Evolutionary conservation across 2,329 filamentous ascomycete species (phyloP).

Genomic region (Oidium heveae): DNA sequence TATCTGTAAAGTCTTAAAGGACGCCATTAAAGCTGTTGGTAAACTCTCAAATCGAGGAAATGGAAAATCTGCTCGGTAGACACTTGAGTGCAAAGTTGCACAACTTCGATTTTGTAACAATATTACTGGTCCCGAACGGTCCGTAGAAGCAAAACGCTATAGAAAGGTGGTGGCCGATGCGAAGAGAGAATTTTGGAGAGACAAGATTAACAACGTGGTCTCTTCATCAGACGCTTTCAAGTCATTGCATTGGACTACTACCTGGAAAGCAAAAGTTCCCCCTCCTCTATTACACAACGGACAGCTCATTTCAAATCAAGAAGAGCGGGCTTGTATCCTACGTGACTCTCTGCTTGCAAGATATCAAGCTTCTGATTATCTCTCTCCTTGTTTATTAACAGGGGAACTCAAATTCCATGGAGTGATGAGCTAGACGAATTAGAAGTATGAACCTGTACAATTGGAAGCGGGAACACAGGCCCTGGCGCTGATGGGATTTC

Average conservation of each 20-base stretch:
- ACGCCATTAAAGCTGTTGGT: neutral
- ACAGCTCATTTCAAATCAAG: neutral
- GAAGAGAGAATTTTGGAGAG: neutral
- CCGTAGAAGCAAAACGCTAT: neutral
- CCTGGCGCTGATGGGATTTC: too few relatives aligned
- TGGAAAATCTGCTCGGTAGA: neutral
- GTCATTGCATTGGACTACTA: neutral
- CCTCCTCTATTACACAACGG: neutral
- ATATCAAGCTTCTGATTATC: neutral
- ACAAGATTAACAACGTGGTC: neutral
- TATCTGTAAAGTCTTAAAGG: neutral
- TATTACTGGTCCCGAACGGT: neutral
- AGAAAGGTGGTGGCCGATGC: neutral
- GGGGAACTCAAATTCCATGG: too few relatives aligned
- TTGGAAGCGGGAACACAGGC: too few relatives aligned
- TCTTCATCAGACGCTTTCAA: neutral
- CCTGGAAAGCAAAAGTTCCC: neutral
- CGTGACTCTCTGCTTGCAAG: neutral
- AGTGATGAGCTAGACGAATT: too few relatives aligned
- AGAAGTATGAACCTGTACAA: too few relatives aligned
- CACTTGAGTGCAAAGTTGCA: neutral
- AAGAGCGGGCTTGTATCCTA: neutral
- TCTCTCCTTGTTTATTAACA: too few relatives aligned
- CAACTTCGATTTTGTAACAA: neutral
- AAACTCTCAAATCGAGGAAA: neutral